Evolutionary conservation across 495 filamentous ascomycete species (phyloP).

Genomic region (Hypomontagnella submonticulosa): DNA sequence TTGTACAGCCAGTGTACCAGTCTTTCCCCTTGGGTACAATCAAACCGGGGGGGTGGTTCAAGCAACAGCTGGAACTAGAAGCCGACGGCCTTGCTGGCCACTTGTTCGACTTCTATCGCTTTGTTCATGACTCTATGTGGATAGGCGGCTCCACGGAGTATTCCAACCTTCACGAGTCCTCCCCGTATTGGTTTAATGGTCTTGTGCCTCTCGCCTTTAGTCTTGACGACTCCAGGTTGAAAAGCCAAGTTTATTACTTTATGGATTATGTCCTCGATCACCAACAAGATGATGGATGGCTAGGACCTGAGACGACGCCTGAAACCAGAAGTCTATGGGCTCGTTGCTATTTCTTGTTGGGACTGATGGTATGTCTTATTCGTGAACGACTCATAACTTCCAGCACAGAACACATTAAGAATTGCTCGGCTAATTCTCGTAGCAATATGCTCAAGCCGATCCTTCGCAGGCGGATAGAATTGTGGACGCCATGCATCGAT

Average conservation of each 20-base stretch:
- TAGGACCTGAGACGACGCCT: constrained; percentile 65
- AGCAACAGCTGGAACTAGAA: constrained; percentile 63
- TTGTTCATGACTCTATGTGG: constrained; percentile 66
- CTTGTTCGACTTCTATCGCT: constrained; percentile 68
- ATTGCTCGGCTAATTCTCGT: constrained; percentile 48
- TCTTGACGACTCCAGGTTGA: constrained; percentile 65
- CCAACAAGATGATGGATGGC: constrained; percentile 69
- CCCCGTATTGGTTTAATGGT: constrained; percentile 75
- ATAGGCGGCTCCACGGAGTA: constrained; percentile 68
- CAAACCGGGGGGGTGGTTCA: constrained; percentile 69
- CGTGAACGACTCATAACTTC: not conserved
- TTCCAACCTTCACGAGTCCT: constrained; percentile 66
- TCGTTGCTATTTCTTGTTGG: constrained; percentile 63
- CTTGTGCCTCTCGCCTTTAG: constrained; percentile 72
- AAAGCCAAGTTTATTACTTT: constrained; percentile 62
- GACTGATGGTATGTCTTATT: constrained; percentile 53
- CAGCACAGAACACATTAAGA: constrained; percentile 1
- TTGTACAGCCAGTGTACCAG: constrained; percentile 47
- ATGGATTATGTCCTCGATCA: constrained; percentile 62
- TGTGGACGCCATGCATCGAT: constrained; percentile 54
- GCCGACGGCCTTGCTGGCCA: constrained; percentile 70
- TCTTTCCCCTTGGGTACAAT: constrained; percentile 68
- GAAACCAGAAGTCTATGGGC: constrained; percentile 65
- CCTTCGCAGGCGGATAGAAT: constrained; percentile 50
- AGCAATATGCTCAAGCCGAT: constrained; percentile 65